Evolutionary conservation across 305 asterid species (phyloP).

Genomic region (Caryopteris hybrid): DNA sequence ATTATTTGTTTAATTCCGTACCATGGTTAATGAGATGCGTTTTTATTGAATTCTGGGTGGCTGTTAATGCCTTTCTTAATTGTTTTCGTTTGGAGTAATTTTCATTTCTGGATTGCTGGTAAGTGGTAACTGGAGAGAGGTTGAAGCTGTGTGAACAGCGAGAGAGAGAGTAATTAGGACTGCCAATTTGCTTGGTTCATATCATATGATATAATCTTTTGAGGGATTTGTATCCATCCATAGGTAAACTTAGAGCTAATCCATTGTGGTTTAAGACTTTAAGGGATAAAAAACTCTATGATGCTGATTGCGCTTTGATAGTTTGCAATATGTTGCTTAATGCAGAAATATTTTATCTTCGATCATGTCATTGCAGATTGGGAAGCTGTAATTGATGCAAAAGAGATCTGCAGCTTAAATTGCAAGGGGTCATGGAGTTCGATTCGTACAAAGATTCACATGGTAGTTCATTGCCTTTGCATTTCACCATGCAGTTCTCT

Average conservation of each 20-base stretch:
- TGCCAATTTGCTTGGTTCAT: not conserved
- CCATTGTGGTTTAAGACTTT: not conserved
- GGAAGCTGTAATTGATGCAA: not conserved
- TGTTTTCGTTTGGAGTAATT: not conserved
- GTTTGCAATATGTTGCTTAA: not conserved
- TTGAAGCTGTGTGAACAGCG: too few species aligned
- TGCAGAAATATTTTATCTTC: not conserved
- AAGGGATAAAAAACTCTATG: not conserved
- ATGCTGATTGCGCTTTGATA: not conserved
- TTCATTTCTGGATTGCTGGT: too few species aligned
- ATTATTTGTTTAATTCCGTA: not conserved
- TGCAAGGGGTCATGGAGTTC: constrained; percentile 23
- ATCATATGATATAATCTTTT: not conserved
- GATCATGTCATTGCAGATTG: constrained; percentile 14
- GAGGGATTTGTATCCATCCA: not conserved
- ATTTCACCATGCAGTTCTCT: not conserved
- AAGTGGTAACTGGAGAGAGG: too few species aligned
- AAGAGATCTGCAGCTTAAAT: not conserved
- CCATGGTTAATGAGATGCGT: not conserved
- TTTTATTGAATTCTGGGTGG: not conserved
- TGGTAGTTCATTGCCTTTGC: constrained; percentile 12
- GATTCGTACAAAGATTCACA: constrained; percentile 9
- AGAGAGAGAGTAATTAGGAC: too few species aligned
- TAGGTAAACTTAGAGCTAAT: not conserved
- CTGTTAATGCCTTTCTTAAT: not conserved